phyloP scores from a whole-genome alignment of 2,329 filamentous ascomycete genomes.

The Periglandula ipomoeae region DNA sequence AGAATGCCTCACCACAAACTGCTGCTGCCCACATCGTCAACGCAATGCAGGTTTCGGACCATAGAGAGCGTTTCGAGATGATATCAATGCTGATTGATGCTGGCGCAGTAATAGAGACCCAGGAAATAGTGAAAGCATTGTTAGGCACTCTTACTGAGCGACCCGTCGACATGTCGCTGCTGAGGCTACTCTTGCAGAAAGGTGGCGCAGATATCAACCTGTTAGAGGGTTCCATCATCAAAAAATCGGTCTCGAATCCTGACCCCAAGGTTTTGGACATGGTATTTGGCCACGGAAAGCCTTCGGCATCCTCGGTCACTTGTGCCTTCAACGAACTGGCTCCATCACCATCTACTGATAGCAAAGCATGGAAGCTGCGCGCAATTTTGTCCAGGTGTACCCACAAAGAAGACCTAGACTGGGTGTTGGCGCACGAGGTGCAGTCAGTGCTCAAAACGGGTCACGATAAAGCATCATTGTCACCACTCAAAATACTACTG shows the following conservation, averaged over 20 bases:
- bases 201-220: conserved; percentile 46
- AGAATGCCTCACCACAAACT: conserved; percentile 36
- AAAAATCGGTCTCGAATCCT: conserved; percentile 29
- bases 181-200: conserved; percentile 38
- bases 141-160: conserved; percentile 31
- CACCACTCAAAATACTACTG: conserved; percentile 37
- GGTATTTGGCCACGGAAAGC: conserved; percentile 36
- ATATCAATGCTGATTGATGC: conserved; percentile 36
- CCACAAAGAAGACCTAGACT: conserved; percentile 33
- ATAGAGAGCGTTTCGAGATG: conserved; percentile 35
- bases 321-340: conserved; percentile 33
- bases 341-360: conserved; percentile 31
- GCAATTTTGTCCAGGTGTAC: conserved; percentile 34
- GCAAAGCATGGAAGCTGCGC: conserved; percentile 41
- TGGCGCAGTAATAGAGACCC: conserved; percentile 32
- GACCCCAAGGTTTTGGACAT: conserved; percentile 40
- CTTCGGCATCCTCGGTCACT: conserved; percentile 33
- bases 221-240: conserved; percentile 33
- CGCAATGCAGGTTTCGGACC: conserved; percentile 37
- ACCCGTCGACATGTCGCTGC: conserved; percentile 40
- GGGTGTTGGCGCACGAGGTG: conserved; percentile 42
- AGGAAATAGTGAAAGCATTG: conserved; percentile 34
- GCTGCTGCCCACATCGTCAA: conserved; percentile 37
- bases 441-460: conserved; percentile 29
- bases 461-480: conserved; percentile 28